Base-by-base conservation (phyloP, 2,329 filamentous ascomycete species). In the Lasiodiplodia hormozganensis region DNA sequence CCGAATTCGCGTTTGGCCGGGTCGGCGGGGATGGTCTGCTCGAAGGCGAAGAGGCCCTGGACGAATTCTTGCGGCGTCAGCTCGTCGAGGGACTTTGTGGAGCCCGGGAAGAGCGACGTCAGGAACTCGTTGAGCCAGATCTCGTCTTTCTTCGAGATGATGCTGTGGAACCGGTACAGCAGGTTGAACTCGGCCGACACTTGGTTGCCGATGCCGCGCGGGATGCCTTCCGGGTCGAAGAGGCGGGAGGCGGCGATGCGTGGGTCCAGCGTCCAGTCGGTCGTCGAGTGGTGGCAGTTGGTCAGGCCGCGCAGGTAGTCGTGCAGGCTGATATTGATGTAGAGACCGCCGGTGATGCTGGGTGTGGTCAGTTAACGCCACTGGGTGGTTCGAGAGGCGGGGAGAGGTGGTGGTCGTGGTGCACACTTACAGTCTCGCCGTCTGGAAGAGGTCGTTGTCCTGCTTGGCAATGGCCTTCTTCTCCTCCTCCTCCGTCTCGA, bases 121-220 rank as follows among this genome's bases (percentile, higher is more conserved):
- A 81, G 79, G 18, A 79, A 72, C 2, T 82, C 73, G 58, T 79
- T 75, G 1, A 80, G 80, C 82, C 82, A 86, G 23, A 79, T 73
- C 68, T 83, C 83, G 70, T 86, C 84, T 10, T 76, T 75, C 23
- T 73, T 69, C 3, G 81, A 83, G 4, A 85, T 78, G 4, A 80
- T 77, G 43, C 80, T 76, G 69, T 86, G 84, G 80, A 83, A 86
- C 5, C 85, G 80, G 71, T 86, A 87, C 10, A 86, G 77, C 34
- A 87, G 75, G 70, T 86, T 86, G 74, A 87, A 87, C 71, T 86
- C 85, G 36, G 82, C 81, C 3, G 81, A 82, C 52, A 85, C 82
- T 69, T 86, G 84, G 70, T 86, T 86, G 11, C 85, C 85, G 8
- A 80, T 78, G 2, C 80, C 84, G 31, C 80, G 74, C 2, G 80